phyloP scores from a whole-genome alignment of 1,284 basidiomycete genomes.

The Pulveroboletus sp. region DNA sequence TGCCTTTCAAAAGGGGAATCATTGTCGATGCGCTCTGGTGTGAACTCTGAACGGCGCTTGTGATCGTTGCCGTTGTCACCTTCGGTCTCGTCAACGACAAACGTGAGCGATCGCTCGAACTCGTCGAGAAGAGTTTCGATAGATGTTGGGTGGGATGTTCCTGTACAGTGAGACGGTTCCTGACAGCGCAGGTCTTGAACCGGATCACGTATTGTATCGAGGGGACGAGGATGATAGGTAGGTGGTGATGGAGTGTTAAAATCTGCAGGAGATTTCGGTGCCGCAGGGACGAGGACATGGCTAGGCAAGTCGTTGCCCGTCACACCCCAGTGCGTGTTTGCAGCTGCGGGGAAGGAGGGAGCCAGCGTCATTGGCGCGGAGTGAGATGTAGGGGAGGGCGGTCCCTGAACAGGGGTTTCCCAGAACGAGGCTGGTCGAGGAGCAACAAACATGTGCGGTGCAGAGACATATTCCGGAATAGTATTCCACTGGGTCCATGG shows the following conservation, averaged over 20 bases:
- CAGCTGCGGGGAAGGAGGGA: not conserved
- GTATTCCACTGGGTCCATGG: conserved; percentile 7
- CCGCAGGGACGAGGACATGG: not conserved
- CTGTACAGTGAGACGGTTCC: not conserved
- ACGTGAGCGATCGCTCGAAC: conserved; percentile 15
- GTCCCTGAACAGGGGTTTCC: conserved; percentile 3
- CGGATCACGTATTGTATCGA: not conserved
- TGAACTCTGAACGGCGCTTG: not conserved
- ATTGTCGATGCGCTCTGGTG: too few species aligned
- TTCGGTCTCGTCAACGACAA: not conserved
- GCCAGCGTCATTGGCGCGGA: not conserved
- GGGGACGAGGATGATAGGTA: not conserved
- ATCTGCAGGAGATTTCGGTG: not conserved
- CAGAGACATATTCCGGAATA: not conserved
- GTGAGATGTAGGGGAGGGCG: not conserved
- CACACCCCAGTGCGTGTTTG: not conserved
- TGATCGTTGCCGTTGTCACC: not conserved
- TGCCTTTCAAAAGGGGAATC: not conserved
- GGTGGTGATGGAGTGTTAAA: not conserved
- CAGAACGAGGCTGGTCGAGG: not conserved
- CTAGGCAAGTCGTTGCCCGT: not conserved
- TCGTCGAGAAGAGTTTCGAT: conserved; percentile 5
- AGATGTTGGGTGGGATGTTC: not conserved
- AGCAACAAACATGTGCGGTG: not conserved
- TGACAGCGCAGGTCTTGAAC: not conserved